Evolutionary conservation across 805 yeast genomes (phyloP), one percentile per base, ranked within the genome.

Genomic region (Wickerhamiella qilinensis): DNA sequence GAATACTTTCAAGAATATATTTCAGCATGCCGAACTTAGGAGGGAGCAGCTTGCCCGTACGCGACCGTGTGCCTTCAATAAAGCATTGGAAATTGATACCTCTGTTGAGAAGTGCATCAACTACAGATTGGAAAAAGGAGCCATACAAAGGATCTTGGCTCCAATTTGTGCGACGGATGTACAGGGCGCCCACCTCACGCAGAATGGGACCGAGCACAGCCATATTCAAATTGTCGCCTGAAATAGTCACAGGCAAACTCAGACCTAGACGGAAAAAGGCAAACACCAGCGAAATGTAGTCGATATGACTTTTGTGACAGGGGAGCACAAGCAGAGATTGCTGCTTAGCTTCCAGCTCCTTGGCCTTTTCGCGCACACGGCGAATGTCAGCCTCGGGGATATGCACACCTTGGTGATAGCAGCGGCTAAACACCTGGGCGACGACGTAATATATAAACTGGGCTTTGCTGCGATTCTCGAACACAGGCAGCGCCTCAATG

Each of bases 221-320:
- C 33, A 73, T 73, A 47, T 74, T 72, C 49, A 73, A 64, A 50
- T 73, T 73, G 36, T 73, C 78, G n/a, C 80, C 80, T 1, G 80
- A 79, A 28, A 73, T 69, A 5, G 73, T 76, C 4, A 67, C 55
- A 1, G 80, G 80, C 9, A 65, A 53, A 3, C 76, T 60, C 39
- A 73, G 52, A 20, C 71, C 73, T 45, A 73, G 63, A 25, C 78
- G 56, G 46, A 71, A 63, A 42, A 71, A 61, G 24, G 71, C 56
- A 38, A 71, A 60, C 46, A 73, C 78, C 36, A 74, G 49, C 38
- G 73, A 67, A 37, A 73, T 70, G 50, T 73, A 73, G 53, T 73
- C 80, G 30, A 73, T 58, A 49, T 73, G 80, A 9, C 76, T 68
- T 51, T 71, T 71, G 54, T 73, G 80, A 46, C 74, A 71, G 2